phyloP scores from a whole-genome alignment of 2,329 filamentous ascomycete species.

The Xylaria sp. region DNA sequence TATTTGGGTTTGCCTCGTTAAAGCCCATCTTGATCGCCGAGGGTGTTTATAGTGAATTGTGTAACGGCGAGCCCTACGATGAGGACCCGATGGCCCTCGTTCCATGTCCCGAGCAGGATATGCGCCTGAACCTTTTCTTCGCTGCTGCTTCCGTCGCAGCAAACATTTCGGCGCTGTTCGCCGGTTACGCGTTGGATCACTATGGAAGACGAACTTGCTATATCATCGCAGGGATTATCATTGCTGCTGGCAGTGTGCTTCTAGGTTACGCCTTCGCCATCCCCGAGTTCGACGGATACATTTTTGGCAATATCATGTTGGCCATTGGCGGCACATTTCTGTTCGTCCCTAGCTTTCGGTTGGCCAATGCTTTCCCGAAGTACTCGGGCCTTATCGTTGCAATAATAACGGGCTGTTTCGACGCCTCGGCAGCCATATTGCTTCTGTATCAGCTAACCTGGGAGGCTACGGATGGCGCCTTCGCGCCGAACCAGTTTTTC shows the following conservation, averaged over 20 bases:
- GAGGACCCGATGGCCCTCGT: conserved; percentile 43
- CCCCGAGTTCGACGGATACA: conserved; percentile 67
- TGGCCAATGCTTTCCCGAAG: conserved; percentile 71
- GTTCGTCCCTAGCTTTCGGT: conserved; percentile 72
- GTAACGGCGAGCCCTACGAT: conserved; percentile 57
- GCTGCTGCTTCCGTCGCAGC: conserved; percentile 74
- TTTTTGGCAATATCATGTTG: conserved; percentile 68
- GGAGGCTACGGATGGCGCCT: conserved; percentile 53
- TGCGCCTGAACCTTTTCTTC: conserved; percentile 74
- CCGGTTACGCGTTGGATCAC: conserved; percentile 73
- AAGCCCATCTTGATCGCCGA: conserved; percentile 70
- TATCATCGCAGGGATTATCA: conserved; percentile 66
- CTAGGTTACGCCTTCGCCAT: conserved; percentile 68
- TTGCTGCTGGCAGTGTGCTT: conserved; percentile 66
- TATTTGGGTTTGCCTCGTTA: conserved; percentile 73
- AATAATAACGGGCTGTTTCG: conserved; percentile 70
- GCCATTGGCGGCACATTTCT: conserved; percentile 71
- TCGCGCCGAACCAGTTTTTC: conserved; percentile 55
- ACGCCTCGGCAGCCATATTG: conserved; percentile 70
- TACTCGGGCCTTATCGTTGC: conserved; percentile 69
- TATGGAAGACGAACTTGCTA: conserved; percentile 73
- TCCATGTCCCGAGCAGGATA: conserved; percentile 64
- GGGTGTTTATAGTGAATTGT: conserved; percentile 65
- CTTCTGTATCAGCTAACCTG: conserved; percentile 67
- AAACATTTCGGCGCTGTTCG: conserved; percentile 73